These are phyloP conservation scores for Heritiera littoralis DNA, from an alignment of 345 rosid genomes.

Conservation along the genomic window DNA sequence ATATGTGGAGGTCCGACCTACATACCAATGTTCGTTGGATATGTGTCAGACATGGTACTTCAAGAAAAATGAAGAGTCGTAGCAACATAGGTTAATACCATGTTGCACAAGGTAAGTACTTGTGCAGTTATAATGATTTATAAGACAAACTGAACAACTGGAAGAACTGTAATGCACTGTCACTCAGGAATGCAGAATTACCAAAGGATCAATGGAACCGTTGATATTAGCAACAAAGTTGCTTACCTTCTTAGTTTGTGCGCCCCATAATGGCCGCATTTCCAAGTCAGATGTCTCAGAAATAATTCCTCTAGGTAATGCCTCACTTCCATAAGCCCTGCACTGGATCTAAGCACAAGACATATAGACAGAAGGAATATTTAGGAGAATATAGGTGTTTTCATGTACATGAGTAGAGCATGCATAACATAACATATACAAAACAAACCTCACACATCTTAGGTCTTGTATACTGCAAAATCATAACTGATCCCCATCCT, in stretches of 20 bases:
- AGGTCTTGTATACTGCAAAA: slow-evolving; percentile 34
- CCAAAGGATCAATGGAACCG: neutral
- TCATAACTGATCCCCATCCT: slow-evolving; percentile 34
- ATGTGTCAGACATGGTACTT: no score
- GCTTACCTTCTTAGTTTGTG: slow-evolving; percentile 41
- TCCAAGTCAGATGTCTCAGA: slow-evolving; percentile 68
- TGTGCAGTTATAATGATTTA: neutral
- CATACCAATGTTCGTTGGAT: no score
- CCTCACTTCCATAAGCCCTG: slow-evolving; percentile 46
- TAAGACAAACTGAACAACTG: neutral
- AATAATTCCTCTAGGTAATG: slow-evolving; percentile 68
- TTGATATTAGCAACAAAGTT: neutral
- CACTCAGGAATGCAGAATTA: neutral
- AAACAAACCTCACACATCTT: slow-evolving; percentile 48
- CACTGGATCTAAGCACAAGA: slow-evolving; percentile 36
- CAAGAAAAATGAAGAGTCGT: no score
- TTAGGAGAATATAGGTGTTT: neutral
- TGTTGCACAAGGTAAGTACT: neutral
- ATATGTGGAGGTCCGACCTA: no score
- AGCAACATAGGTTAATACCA: neutral
- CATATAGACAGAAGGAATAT: neutral
- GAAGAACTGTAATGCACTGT: neutral
- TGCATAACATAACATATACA: neutral
- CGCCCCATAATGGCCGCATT: slow-evolving; percentile 65
- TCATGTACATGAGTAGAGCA: neutral